A percentile compares a stretch with the other conserved stretches of the same genome.
Conservation (phyloP, 225 moss, liverwort and hornwort species). For the Pseudisothecium myosuroides region DNA sequence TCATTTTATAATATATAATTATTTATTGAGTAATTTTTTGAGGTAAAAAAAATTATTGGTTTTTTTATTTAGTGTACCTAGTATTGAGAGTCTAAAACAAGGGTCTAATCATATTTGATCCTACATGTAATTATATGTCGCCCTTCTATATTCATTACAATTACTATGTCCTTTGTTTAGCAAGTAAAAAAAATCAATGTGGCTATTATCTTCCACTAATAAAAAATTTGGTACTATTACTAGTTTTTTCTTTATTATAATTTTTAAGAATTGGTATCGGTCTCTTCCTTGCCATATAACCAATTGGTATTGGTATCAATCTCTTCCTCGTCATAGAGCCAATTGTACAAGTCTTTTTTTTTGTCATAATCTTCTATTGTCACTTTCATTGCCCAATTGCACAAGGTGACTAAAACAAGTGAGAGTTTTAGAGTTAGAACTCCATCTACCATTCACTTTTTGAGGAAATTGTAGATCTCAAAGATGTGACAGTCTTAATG, state of each 20-base stretch:
- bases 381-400: neutral
- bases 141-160: neutral
- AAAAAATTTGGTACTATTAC: neutral
- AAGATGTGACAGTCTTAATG: neutral
- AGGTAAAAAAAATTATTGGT: no score
- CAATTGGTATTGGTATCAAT: neutral
- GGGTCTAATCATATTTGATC: neutral
- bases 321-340: neutral
- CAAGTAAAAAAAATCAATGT: neutral
- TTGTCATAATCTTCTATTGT: neutral
- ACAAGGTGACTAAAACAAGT: neutral
- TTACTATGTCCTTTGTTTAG: neutral
- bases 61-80: neutral
- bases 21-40: fast-evolving
- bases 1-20: neutral
- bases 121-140: neutral
- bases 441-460: neutral
- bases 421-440: no score
- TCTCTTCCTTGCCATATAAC: neutral
- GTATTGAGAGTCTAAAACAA: neutral
- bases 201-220: fast-evolving
- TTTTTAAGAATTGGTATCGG: no score
- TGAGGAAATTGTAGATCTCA: neutral
- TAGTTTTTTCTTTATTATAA: neutral
- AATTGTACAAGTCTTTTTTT: neutral